Conservation (phyloP, 257 asterid genomes). For the Paraleonurus japonicus region DNA sequence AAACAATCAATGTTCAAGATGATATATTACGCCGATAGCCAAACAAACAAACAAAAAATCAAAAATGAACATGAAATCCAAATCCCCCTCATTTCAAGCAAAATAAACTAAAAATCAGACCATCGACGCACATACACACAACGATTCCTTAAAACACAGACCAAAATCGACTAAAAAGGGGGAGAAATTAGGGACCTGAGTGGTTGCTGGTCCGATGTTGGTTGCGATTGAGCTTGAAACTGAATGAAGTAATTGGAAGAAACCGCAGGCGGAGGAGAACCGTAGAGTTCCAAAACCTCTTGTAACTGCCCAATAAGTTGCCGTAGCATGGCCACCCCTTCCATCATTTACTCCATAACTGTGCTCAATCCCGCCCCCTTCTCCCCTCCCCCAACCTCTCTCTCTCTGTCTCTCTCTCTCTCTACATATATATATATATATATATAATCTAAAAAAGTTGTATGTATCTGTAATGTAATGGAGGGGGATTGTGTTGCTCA, state of each 20-base stretch:
- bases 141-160: not conserved
- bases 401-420: constrained; percentile 13
- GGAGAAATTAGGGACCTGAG: constrained; percentile 46
- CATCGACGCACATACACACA: not conserved
- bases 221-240: constrained; percentile 42
- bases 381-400: constrained; percentile 16
- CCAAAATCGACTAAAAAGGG: constrained; percentile 2
- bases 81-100: constrained; percentile 19
- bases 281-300: constrained; percentile 65
- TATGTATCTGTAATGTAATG: constrained; percentile 19
- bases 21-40: constrained; percentile 8
- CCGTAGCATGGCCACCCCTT: constrained; percentile 79
- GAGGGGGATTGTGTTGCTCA: constrained; percentile 16
- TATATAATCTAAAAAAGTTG: constrained; percentile 20
- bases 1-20: not conserved
- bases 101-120: not conserved
- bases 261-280: constrained; percentile 47
- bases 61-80: not conserved
- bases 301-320: constrained; percentile 87
- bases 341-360: constrained; percentile 57
- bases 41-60: not conserved
- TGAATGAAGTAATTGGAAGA: constrained; percentile 57
- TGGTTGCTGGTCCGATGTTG: constrained; percentile 31
- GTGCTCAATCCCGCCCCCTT: constrained; percentile 20
- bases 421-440: constrained; percentile 18